Percentiles rank a stretch among this genome's conserved stretches.
phyloP scores from a whole-genome alignment of 768 basidiomycete species.

The Boletus sp. region DNA sequence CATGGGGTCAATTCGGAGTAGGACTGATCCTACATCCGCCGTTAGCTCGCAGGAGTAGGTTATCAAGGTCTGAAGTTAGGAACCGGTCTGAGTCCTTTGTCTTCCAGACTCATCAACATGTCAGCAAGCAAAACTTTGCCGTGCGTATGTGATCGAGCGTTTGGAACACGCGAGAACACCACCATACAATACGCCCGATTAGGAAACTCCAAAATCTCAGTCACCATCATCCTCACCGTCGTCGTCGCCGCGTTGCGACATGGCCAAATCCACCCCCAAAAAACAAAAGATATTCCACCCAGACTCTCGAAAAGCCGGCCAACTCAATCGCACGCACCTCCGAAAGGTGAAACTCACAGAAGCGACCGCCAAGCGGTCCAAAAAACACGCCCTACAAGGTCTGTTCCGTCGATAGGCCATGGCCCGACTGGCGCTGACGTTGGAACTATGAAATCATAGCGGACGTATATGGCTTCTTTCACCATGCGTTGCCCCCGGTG shows the following conservation, averaged over 20 bases:
- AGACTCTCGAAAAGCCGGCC: constrained; percentile 78
- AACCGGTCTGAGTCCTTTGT: too few species aligned
- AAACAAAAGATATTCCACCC: constrained; percentile 85
- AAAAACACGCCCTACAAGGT: constrained; percentile 60
- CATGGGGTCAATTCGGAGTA: too few species aligned
- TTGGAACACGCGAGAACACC: too few species aligned
- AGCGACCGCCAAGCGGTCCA: constrained; percentile 50
- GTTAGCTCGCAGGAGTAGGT: too few species aligned
- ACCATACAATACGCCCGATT: neutral
- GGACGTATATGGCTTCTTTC: constrained; percentile 76
- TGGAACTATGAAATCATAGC: constrained; percentile 36
- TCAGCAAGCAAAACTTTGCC: too few species aligned
- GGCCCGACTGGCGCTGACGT: neutral
- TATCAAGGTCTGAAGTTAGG: too few species aligned
- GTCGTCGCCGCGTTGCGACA: neutral
- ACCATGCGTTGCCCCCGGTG: constrained; percentile 62
- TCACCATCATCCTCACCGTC: too few species aligned
- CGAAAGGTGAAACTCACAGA: constrained; percentile 68
- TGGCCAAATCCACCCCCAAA: constrained; percentile 33
- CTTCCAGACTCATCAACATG: too few species aligned
- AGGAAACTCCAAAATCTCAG: neutral
- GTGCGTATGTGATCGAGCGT: too few species aligned
- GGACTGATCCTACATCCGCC: too few species aligned
- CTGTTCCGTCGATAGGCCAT: neutral
- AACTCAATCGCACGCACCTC: constrained; percentile 63